Evolutionary conservation across 2,329 filamentous ascomycete species (phyloP).

Genomic region (Ceratocystis eucalypticola): DNA sequence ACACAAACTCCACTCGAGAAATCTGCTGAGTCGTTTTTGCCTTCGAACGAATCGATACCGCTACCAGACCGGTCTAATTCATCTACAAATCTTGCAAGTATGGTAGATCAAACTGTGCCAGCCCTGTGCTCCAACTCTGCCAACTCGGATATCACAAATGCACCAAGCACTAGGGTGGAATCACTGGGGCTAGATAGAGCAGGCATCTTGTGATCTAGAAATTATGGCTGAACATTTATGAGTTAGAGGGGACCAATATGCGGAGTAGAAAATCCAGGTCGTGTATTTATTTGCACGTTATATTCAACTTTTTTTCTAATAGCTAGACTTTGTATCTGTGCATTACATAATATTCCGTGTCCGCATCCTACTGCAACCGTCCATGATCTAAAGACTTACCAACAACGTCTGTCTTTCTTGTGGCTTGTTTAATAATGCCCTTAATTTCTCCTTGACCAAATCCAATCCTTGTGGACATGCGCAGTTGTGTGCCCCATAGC

Average conservation of each 20-base stretch:
- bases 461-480: background rate
- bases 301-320: background rate
- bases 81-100: background rate
- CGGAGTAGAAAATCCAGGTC: background rate
- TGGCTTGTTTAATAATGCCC: background rate
- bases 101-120: background rate
- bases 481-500: background rate
- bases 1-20: constrained; percentile 14
- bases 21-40: background rate
- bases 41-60: constrained; percentile 4
- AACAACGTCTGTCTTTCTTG: background rate
- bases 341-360: background rate
- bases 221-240: background rate
- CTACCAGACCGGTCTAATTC: background rate
- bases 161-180: background rate
- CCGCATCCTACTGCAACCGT: background rate
- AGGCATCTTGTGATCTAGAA: background rate
- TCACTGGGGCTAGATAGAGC: background rate
- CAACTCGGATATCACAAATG: background rate
- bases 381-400: background rate
- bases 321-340: background rate
- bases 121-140: background rate
- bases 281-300: background rate
- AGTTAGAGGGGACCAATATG: background rate
- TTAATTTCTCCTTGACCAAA: background rate